phyloP scores from a whole-genome alignment of 192 early-diverging fungal genomes.

The Backusella tuberculispora region DNA sequence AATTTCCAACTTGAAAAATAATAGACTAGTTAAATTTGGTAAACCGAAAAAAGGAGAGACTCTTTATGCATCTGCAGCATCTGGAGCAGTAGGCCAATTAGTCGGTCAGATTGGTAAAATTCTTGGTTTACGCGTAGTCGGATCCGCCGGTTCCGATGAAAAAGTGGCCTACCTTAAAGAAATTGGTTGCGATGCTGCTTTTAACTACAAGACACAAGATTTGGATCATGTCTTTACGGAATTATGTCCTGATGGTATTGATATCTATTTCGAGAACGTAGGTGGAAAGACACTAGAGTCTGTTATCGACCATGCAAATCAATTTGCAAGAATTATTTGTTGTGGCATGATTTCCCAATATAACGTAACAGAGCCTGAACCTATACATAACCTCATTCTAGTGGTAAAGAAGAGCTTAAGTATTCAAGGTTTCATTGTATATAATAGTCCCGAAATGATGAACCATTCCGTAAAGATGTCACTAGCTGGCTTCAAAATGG shows the following conservation, averaged over 20 bases:
- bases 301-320: slow-evolving; percentile 66
- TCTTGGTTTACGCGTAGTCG: slow-evolving; percentile 81
- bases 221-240: slow-evolving; percentile 54
- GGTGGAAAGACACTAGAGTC: slow-evolving; percentile 82
- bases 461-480: slow-evolving; percentile 63
- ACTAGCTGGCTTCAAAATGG: slow-evolving; percentile 58
- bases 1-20: background rate
- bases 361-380: slow-evolving; percentile 50
- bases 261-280: slow-evolving; percentile 88
- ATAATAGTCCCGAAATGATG: slow-evolving; percentile 48
- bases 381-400: slow-evolving; percentile 58
- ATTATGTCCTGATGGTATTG: slow-evolving; percentile 78
- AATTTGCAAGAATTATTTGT: slow-evolving; percentile 66
- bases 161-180: slow-evolving; percentile 75
- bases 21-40: slow-evolving; percentile 60
- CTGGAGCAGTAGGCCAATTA: slow-evolving; percentile 69
- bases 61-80: slow-evolving; percentile 79
- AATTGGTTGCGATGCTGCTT: slow-evolving; percentile 78
- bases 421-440: slow-evolving; percentile 71
- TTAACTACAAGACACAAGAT: slow-evolving; percentile 92
- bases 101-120: slow-evolving; percentile 82
- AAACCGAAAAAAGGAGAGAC: slow-evolving; percentile 84
- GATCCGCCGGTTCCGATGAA: slow-evolving; percentile 81
- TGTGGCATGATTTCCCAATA: slow-evolving; percentile 81
- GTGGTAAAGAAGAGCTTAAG: slow-evolving; percentile 60